phyloP scores from a whole-genome alignment of 148 eudicot species.

The Silene uniflora region DNA sequence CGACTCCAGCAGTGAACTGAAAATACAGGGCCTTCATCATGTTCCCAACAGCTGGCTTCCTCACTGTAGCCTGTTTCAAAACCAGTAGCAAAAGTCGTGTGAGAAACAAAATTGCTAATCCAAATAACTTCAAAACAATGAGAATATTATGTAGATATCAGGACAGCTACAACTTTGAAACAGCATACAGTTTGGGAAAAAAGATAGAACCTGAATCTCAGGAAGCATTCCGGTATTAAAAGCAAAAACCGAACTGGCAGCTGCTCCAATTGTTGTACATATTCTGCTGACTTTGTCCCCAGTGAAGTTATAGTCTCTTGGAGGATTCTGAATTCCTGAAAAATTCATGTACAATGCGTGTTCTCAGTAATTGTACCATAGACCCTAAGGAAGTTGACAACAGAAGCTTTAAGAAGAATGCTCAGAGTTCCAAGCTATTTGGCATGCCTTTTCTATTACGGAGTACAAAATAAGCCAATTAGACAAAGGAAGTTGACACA shows the following conservation, averaged over 20 bases:
- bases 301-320: slow-evolving; percentile 65
- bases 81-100: neutral
- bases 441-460: too few relatives aligned
- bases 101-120: neutral
- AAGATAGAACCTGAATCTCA: slow-evolving; percentile 73
- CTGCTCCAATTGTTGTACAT: slow-evolving; percentile 79
- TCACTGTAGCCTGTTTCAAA: slow-evolving; percentile 72
- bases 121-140: neutral
- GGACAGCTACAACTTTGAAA: neutral
- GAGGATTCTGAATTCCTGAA: slow-evolving; percentile 57
- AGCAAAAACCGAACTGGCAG: slow-evolving; percentile 78
- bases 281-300: slow-evolving; percentile 42
- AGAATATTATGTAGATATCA: neutral
- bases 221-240: slow-evolving; percentile 99
- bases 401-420: neutral
- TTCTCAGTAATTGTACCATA: neutral
- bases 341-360: neutral
- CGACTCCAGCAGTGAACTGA: slow-evolving; percentile 75
- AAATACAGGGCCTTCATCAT: slow-evolving; percentile 96
- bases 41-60: slow-evolving; percentile 81
- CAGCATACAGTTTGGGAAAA: neutral
- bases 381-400: neutral
- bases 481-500: too few relatives aligned
- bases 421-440: too few relatives aligned
- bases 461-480: too few relatives aligned